phyloP scores from a whole-genome alignment of 2,329 filamentous ascomycete species.

The Ophiostoma sp. region DNA sequence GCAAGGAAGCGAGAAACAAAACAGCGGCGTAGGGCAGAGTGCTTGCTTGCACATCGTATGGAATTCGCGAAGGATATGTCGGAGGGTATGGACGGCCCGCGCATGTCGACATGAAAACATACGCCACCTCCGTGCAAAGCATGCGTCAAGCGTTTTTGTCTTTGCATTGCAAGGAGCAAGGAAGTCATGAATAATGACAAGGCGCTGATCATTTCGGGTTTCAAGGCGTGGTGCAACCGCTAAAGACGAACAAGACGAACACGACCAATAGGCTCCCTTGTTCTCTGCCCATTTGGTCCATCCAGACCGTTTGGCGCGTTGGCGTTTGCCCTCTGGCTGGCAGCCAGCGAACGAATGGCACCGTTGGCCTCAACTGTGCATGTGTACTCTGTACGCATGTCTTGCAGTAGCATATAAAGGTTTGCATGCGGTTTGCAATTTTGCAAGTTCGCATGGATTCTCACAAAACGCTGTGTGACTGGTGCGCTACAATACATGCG shows the following conservation, averaged over 20 bases:
- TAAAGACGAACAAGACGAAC: not conserved
- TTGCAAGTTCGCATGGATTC: slow-evolving; percentile 1
- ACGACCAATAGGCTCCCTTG: not conserved
- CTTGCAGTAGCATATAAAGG: not conserved
- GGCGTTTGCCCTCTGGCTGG: not conserved
- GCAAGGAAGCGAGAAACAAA: not conserved
- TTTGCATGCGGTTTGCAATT: not conserved
- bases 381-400: not conserved
- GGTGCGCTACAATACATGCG: not conserved
- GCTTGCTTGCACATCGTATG: not conserved
- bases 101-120: not conserved
- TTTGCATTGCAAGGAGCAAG: not conserved
- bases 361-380: not conserved
- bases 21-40: not conserved
- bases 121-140: not conserved
- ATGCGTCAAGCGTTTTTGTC: not conserved
- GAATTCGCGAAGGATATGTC: not conserved
- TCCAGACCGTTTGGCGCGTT: not conserved
- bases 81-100: not conserved
- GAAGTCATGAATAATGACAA: not conserved
- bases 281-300: not conserved
- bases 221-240: slow-evolving; percentile 1
- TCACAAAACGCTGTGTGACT: not conserved
- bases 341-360: not conserved
- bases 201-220: not conserved